These are phyloP conservation scores for Polymyxa betae DNA, from an alignment of 208 protist species.

Conservation along the genomic window DNA sequence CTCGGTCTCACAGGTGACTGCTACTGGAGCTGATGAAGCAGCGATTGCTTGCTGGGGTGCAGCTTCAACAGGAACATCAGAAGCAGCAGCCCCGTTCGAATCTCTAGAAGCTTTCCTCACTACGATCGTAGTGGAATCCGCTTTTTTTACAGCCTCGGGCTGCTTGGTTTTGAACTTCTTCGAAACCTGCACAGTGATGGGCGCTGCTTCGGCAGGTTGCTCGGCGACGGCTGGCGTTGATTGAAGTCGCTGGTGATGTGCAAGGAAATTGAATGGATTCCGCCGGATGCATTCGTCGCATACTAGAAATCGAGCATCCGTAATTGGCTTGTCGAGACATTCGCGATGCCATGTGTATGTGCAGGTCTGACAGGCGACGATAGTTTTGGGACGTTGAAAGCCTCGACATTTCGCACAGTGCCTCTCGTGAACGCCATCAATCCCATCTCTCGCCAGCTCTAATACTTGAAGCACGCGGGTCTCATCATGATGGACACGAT, in stretches of 20 bases:
- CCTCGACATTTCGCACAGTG: slow-evolving; percentile 21
- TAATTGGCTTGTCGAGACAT: not conserved
- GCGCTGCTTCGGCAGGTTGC: not conserved
- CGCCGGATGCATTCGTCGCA: slow-evolving; percentile 1
- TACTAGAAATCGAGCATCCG: not conserved
- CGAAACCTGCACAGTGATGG: not conserved
- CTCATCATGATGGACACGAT: slow-evolving; percentile 36
- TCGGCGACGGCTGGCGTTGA: not conserved
- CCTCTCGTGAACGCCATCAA: slow-evolving; percentile 27
- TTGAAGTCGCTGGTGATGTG: not conserved
- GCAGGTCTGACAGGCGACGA: slow-evolving; percentile 8
- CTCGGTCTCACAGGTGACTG: not conserved
- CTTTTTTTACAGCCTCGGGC: not conserved
- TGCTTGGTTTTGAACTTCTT: not conserved
- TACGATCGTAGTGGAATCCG: not conserved
- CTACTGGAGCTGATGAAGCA: not conserved
- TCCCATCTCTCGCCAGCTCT: not conserved
- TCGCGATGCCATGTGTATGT: slow-evolving; percentile 7
- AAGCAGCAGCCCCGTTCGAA: not conserved
- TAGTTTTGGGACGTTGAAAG: not conserved
- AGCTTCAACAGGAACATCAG: not conserved
- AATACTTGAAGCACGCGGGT: slow-evolving; percentile 25
- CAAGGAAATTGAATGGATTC: too few species aligned
- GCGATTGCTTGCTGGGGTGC: not conserved
- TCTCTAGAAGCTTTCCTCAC: not conserved